A percentile compares a stretch with the other conserved stretches of the same genome.
These are phyloP conservation scores for Psophocarpus tetragonolobus DNA, from an alignment of 306 rosid species.

Conservation along the genomic window DNA sequence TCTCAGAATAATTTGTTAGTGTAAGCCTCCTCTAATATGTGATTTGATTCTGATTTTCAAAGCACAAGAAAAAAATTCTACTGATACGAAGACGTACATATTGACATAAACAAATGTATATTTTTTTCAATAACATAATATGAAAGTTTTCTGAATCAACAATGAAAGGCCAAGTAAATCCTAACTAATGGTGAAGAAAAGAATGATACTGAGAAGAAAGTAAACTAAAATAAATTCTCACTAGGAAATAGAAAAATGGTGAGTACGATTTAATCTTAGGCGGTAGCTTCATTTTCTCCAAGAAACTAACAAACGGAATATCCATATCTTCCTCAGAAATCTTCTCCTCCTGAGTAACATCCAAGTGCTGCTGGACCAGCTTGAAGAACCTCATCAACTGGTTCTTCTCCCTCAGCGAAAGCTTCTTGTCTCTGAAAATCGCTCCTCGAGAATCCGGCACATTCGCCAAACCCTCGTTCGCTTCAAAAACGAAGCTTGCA, in stretches of 20 bases:
- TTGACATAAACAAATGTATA: neutral
- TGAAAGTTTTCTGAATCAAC: neutral
- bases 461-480: constrained; percentile 50
- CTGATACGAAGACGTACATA: neutral
- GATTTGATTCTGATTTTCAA: neutral
- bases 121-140: neutral
- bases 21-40: neutral
- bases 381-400: constrained; percentile 86
- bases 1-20: neutral
- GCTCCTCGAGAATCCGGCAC: constrained; percentile 93
- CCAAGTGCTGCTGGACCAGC: constrained; percentile 82
- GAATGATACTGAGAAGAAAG: neutral
- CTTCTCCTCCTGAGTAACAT: constrained; percentile 34
- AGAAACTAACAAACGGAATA: constrained; percentile 65
- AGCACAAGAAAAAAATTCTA: neutral
- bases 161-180: neutral
- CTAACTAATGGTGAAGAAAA: neutral
- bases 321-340: constrained; percentile 83
- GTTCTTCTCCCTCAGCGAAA: constrained; percentile 73
- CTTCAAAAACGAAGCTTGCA: constrained; percentile 57
- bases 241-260: constrained; percentile 53
- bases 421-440: constrained; percentile 75
- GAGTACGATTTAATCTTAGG: constrained; percentile 85
- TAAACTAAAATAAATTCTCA: constrained; percentile 42
- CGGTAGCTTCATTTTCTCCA: constrained; percentile 73